Percentiles rank a stretch among this genome's conserved stretches.
phyloP scores from a whole-genome alignment of 768 basidiomycete genomes.

The Pulveroboletus sp. region DNA sequence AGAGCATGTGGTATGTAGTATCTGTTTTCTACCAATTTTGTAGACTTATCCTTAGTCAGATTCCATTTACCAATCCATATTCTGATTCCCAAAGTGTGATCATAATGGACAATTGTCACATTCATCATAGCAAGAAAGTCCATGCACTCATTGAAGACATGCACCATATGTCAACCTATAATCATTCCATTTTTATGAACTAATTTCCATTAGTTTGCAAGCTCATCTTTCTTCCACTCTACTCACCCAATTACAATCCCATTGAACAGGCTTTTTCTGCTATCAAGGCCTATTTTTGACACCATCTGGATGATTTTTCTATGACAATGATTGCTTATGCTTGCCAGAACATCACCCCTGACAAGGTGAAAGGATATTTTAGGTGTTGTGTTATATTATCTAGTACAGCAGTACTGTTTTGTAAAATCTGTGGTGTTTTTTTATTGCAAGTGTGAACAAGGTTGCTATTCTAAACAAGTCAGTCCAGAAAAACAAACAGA shows the following conservation, averaged over 20 bases:
- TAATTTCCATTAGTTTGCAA: too few relatives aligned
- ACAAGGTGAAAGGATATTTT: neutral
- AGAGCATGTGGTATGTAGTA: constrained; percentile 7
- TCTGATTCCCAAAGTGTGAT: constrained; percentile 10
- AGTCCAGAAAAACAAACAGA: too few relatives aligned
- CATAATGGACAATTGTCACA: constrained; percentile 24
- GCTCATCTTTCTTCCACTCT: neutral
- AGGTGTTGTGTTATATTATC: neutral
- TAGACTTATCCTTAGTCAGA: too few relatives aligned
- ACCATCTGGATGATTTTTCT: neutral
- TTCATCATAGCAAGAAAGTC: constrained; percentile 23
- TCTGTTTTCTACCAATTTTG: too few relatives aligned
- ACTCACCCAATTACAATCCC: neutral
- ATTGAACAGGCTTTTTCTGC: neutral
- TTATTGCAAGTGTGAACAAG: too few relatives aligned
- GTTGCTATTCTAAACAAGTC: too few relatives aligned
- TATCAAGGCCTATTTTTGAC: neutral
- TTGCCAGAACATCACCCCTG: neutral
- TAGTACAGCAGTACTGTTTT: too few relatives aligned
- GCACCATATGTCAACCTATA: too few relatives aligned
- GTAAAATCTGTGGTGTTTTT: too few relatives aligned
- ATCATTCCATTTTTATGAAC: too few relatives aligned
- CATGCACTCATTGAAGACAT: too few relatives aligned
- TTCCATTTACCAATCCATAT: constrained; percentile 5
- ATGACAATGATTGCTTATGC: neutral